Conservation (phyloP, 1,139 yeast species). For the Yamadazyma spencermartinsiae region DNA sequence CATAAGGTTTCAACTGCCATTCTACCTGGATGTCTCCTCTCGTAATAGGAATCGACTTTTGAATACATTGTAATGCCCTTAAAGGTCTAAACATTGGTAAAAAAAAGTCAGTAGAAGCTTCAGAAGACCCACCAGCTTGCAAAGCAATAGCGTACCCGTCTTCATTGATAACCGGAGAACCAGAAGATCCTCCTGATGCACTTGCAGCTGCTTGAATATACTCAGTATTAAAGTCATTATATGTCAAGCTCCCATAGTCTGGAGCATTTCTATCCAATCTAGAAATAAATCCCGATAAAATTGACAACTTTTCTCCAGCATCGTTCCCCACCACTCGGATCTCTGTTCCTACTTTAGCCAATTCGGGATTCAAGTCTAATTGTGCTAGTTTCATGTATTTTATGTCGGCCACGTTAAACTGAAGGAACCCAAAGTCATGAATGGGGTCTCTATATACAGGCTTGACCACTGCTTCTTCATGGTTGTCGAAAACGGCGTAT, state of each 20-base stretch:
- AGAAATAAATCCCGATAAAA: slow-evolving; percentile 85
- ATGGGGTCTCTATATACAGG: slow-evolving; percentile 85
- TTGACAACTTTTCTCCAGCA: slow-evolving; percentile 91
- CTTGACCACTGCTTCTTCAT: slow-evolving; percentile 86
- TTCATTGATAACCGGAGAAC: slow-evolving; percentile 90
- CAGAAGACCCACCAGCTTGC: slow-evolving; percentile 92
- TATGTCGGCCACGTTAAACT: slow-evolving; percentile 69
- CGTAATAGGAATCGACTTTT: slow-evolving; percentile 56
- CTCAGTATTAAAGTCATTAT: slow-evolving; percentile 93
- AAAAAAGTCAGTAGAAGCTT: slow-evolving; percentile 91
- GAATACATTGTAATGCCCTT: slow-evolving; percentile 78
- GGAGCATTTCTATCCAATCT: slow-evolving; percentile 94
- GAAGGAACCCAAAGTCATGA: slow-evolving; percentile 81
- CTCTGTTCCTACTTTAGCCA: slow-evolving; percentile 87
- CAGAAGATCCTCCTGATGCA: slow-evolving; percentile 94
- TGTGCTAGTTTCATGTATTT: slow-evolving; percentile 74
- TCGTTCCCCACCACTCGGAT: slow-evolving; percentile 95
- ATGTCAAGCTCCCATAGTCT: slow-evolving; percentile 85
- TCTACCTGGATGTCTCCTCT: slow-evolving; percentile 88
- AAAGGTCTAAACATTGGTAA: slow-evolving; percentile 81
- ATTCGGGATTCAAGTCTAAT: slow-evolving; percentile 71
- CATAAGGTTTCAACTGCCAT: slow-evolving; percentile 85
- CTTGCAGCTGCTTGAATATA: slow-evolving; percentile 96
- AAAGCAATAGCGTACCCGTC: slow-evolving; percentile 88
- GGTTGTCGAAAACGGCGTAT: slow-evolving; percentile 89